These are phyloP conservation scores for Pneumocystis oryctolagi DNA, from an alignment of 1,139 yeast genomes.

Conservation along the genomic window DNA sequence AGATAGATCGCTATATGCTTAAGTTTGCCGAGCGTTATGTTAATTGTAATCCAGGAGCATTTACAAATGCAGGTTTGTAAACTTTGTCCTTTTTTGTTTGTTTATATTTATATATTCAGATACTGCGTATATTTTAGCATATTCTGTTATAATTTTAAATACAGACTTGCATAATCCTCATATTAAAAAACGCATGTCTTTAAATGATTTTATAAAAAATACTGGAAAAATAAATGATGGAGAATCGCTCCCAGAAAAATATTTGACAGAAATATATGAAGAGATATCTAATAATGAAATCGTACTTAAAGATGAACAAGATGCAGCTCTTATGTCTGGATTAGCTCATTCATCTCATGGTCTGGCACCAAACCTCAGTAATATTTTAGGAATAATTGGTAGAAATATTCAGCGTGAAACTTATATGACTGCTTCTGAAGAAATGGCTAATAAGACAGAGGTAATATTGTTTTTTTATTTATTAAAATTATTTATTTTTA, in stretches of 20 bases:
- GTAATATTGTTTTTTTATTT: conserved; percentile 45
- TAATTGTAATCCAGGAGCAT: conserved; percentile 27
- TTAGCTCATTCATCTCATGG: conserved; percentile 23
- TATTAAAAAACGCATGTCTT: conserved; percentile 60
- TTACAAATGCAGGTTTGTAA: conserved; percentile 62
- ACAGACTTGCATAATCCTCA: conserved; percentile 80
- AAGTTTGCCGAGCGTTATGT: conserved; percentile 69
- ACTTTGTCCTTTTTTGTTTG: not conserved
- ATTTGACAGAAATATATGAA: conserved; percentile 59
- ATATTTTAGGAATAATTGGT: conserved; percentile 92
- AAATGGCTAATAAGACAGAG: conserved; percentile 16
- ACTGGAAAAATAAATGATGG: conserved; percentile 60
- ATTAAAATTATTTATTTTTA: conserved; percentile 75
- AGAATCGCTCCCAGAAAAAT: conserved; percentile 73
- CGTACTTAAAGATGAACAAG: conserved; percentile 96
- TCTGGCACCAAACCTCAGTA: conserved; percentile 42
- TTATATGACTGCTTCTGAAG: conserved; percentile 41
- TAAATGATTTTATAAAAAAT: conserved; percentile 66
- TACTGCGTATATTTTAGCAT: conserved; percentile 72
- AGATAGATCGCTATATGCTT: conserved; percentile 82
- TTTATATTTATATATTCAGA: conserved; percentile 20
- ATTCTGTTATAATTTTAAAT: conserved; percentile 71
- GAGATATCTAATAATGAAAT: conserved; percentile 79
- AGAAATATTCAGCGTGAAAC: conserved; percentile 55
- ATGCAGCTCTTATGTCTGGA: conserved; percentile 31